Base-by-base conservation (phyloP, 1,284 basidiomycete species). In the Gymnopus androsaceus region DNA sequence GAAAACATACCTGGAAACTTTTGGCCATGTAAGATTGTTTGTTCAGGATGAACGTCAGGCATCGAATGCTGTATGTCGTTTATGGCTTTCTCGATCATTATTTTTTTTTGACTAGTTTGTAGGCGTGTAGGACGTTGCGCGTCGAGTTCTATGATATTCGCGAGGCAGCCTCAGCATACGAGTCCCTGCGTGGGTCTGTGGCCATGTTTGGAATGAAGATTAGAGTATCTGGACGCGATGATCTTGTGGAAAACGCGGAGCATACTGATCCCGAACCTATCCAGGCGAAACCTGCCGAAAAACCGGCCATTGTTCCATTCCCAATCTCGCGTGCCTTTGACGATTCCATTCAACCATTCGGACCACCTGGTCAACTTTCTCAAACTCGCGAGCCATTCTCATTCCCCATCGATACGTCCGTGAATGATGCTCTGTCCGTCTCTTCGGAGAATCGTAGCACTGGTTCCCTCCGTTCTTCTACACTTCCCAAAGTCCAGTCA, bases 111-210 rank as follows among this genome's bases (percentile, higher is more conserved):
- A 68, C 65, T 44, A 4, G 3, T 3, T 25, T 34, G 14, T 12
- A 57, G 51, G n/a, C 25, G 7, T 41, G 51, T 12, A 66, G 80
- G 69, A 67, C 75, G 25, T 88, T 82, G 67, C 70, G 71, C 45
- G 79, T 83, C 45, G 86, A 90, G 60, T 90, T 82, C 63, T 84
- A 76, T 64, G 85, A 90, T 64, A 72, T 79, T 19, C 76, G 83
- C 30, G 77, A 80, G 42, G 82, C 82, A 4, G 70, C 72, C 33
- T 71, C 73, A 6, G 79, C 80, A 40, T 79, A 75, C 60, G 66
- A 62, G 50, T 69, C 68, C 48, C 61, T 84, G 28, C 60, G 80
- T 36, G 72, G 70, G n/a, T n/a, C n/a, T 15, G 70, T 71, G 40
- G 62, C 67, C 37, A 62, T 79, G 36, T 78, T 77, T 57, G 79